Conservation (phyloP, 2,329 filamentous ascomycete species). For the Phyllosticta capitalensis region DNA sequence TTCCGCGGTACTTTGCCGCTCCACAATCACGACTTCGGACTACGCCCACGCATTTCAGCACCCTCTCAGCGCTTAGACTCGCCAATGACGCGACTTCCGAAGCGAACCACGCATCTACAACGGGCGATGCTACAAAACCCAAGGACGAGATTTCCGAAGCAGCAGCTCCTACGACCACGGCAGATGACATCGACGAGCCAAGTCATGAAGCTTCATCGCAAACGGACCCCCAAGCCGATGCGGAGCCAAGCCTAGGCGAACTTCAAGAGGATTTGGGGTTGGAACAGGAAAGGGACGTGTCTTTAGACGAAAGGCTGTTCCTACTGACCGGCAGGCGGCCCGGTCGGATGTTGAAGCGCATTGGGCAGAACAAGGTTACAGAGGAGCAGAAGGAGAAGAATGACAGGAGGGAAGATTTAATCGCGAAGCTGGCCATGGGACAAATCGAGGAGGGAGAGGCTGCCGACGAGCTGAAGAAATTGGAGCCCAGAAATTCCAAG, state of each 20-base stretch:
- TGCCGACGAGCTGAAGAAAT: background rate
- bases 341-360: background rate
- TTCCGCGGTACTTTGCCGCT: background rate
- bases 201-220: background rate
- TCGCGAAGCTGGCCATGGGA: background rate
- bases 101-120: background rate
- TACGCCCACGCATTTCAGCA: background rate
- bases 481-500: background rate
- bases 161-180: too few species aligned
- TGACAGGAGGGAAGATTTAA: background rate
- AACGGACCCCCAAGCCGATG: background rate
- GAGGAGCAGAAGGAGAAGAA: background rate
- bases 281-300: background rate
- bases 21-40: background rate
- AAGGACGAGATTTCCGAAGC: background rate
- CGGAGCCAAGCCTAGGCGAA: background rate
- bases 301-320: background rate
- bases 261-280: background rate
- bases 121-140: background rate
- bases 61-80: background rate
- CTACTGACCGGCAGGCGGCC: background rate
- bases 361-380: background rate
- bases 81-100: background rate
- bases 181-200: too few species aligned
- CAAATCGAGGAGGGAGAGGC: background rate